phyloP scores from a whole-genome alignment of 257 asterid genomes.

The Solanum virginianum region DNA sequence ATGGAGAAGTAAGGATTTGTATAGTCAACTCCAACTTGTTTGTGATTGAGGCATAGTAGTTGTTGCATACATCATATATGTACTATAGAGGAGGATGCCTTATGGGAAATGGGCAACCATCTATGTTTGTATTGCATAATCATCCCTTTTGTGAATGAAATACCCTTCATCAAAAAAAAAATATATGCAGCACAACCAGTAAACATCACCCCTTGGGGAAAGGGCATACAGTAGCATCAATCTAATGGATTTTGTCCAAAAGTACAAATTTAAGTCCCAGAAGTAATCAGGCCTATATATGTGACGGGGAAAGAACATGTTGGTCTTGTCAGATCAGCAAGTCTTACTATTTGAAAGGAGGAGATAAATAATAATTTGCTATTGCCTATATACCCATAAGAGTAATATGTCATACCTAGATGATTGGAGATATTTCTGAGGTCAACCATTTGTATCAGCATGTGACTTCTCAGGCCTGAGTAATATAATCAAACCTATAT shows the following conservation, averaged over 20 bases:
- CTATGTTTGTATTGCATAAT: background rate
- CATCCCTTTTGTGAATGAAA: background rate
- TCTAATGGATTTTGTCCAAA: background rate
- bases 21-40: background rate
- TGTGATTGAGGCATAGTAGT: background rate
- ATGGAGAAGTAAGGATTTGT: background rate
- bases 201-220: background rate
- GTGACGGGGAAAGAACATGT: background rate
- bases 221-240: background rate
- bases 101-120: background rate
- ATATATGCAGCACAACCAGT: background rate
- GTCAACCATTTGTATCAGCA: background rate
- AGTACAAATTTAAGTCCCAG: background rate
- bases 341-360: background rate
- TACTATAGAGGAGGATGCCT: background rate
- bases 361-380: background rate
- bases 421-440: background rate
- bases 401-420: background rate
- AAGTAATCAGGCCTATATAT: background rate
- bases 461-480: too few relatives aligned
- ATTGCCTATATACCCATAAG: background rate
- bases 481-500: too few relatives aligned
- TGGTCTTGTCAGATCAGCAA: background rate
- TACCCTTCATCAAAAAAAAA: background rate
- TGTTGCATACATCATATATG: background rate